phyloP scores from a whole-genome alignment of 441 rosid genomes.

The Gossypium trilobum region DNA sequence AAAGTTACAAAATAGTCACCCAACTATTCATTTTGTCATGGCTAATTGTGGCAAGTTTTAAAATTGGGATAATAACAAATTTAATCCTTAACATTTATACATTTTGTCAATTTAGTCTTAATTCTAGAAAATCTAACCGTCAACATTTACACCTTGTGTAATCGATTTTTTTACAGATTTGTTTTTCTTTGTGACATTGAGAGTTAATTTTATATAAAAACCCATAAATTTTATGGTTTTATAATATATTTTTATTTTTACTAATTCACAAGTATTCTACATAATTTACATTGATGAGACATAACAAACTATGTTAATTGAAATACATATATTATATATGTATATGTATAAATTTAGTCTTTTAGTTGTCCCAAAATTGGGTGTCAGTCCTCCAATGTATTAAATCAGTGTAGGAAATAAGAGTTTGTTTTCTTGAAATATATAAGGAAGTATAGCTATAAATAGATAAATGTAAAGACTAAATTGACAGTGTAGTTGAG shows the following conservation, averaged over 20 bases:
- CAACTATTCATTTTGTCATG: too few relatives aligned
- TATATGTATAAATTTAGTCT: neutral
- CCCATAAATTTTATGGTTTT: too few relatives aligned
- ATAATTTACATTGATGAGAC: neutral
- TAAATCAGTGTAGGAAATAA: neutral
- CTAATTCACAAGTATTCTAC: neutral
- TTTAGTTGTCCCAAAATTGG: neutral
- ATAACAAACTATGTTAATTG: neutral
- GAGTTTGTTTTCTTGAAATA: neutral
- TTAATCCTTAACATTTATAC: too few relatives aligned
- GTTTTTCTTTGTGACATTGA: too few relatives aligned
- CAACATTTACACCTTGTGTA: neutral
- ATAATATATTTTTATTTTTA: too few relatives aligned
- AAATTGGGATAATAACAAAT: too few relatives aligned
- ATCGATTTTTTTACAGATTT: neutral
- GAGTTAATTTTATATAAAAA: too few relatives aligned
- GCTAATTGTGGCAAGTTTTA: too few relatives aligned
- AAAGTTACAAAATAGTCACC: too few relatives aligned
- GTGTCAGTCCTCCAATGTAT: neutral
- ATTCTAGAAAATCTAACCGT: neutral
- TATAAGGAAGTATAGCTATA: neutral
- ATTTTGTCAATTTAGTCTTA: too few relatives aligned
- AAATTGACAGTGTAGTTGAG: neutral
- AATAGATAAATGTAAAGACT: neutral
- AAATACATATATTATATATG: neutral